Conservation (phyloP, 1,139 yeast genomes). For the Protomyces macrosporus region DNA sequence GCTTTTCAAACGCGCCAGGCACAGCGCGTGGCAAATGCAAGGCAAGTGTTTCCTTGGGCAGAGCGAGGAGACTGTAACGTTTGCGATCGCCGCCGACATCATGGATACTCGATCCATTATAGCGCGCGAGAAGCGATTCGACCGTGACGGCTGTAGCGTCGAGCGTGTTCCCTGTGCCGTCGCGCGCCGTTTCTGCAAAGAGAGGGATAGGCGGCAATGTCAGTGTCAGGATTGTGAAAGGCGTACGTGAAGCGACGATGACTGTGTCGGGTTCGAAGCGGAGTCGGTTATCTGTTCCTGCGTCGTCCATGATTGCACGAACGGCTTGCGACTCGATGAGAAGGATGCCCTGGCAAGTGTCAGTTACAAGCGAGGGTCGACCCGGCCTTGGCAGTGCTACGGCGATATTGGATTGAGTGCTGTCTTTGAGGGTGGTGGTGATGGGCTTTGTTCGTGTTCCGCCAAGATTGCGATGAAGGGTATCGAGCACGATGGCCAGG, state of each 20-base stretch:
- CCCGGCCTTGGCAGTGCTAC: neutral
- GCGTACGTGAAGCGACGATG: conserved; percentile 36
- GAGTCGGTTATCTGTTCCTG: conserved; percentile 34
- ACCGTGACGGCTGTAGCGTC: neutral
- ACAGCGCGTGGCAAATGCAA: neutral
- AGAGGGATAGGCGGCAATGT: conserved; percentile 57
- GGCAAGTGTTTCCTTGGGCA: neutral
- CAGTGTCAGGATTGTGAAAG: conserved; percentile 58
- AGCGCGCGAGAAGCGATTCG: neutral
- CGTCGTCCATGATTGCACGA: conserved; percentile 34
- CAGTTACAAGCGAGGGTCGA: conserved; percentile 35
- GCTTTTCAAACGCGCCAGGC: neutral
- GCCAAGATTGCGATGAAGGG: conserved; percentile 44
- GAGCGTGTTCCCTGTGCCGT: neutral
- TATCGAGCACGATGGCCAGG: conserved; percentile 56
- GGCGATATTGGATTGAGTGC: neutral
- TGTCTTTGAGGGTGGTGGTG: neutral
- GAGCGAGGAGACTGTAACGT: neutral
- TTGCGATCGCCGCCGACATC: neutral
- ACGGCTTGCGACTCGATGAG: conserved; percentile 39
- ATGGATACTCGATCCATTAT: neutral
- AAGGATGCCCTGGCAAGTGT: conserved; percentile 53
- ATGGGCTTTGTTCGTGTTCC: conserved; percentile 33
- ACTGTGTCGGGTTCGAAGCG: conserved; percentile 35
- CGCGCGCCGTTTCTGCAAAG: conserved; percentile 36